Base-by-base conservation (phyloP, 2,329 filamentous ascomycete genomes). In the Colletotrichum costaricense region DNA sequence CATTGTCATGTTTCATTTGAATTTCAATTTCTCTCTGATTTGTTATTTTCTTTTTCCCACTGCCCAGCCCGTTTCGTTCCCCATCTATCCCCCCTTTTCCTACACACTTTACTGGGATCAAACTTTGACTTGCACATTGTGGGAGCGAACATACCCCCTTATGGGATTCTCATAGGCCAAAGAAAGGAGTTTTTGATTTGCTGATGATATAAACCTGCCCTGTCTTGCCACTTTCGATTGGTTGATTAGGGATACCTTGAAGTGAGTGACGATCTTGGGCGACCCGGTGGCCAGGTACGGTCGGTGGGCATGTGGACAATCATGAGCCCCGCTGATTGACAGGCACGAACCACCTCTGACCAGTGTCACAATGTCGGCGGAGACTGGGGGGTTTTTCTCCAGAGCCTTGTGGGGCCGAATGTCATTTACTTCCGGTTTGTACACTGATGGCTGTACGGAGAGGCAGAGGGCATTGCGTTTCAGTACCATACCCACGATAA, bases 181-280 rank as follows among this genome's bases (percentile, higher is more conserved):
- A 69, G 69, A 72, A 72, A 52, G 65, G 69, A 72, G 69, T 72
- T 71, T n/a, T 33, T 67, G 64, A 59, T 60, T 63, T 63, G n/a
- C n/a, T 12, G 7, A 63, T 63, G 12, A 30, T 5, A 33, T 33
- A 42, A 26, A 26, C 28, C 28, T 57, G 55, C 58, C 16, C 7
- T 5, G 26, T 22, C 9, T 30, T 49, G 38, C 26, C 12, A 49
- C 42, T 49, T 9, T 49, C 16, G 7, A 49, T 49, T 49, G 42
- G 42, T 16, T 49, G 7, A 9, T 9, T 49, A 16, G 8, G 42
- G 42, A n/a, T 49, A 49, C 30, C 30, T 30, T 30, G 8, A 49
- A 49, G 42, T 49, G 42, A 64, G 12, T 55, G 62, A 38, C 46
- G 46, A 64, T 64, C 30, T 9, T 30, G 28, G 28, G 35, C 46